Base-by-base conservation (phyloP, 1,139 yeast species). In the Candida neerlandica region DNA sequence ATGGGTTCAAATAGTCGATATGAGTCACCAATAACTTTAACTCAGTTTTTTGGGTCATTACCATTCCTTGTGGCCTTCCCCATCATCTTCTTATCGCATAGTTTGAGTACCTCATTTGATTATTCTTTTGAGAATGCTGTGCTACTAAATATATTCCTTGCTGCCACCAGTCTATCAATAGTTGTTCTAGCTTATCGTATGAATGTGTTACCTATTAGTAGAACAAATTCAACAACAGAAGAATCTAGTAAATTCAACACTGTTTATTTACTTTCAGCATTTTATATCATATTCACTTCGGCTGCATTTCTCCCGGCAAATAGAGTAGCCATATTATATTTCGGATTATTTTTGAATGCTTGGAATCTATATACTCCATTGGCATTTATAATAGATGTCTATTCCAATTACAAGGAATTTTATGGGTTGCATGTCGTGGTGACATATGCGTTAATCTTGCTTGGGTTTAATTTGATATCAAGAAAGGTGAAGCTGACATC, bases 61-160 rank as follows among this genome's bases (percentile, higher is more conserved):
- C 72, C 72, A 1, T 61, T 66, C 14, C 55, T 69, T 27, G 59
- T 63, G 37, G 68, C 71, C 4, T 59, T 64, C 42, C 66, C 71
- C 4, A 58, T 66, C 41, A 52, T 66, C 35, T 55, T 69, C 21
- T 51, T 68, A 45, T 59, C 70, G 29, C 57, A 60, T 37, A 50
- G 55, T 21, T 32, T 54, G n/a, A 49, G 50, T 23, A 38, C 43
- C 16, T 44, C 50, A 33, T 42, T 33, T 23, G 37, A 42, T 7
- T 32, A 40, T 12, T 19, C 44, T n/a, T 15, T 18, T 14, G 37
- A 21, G 26, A 47, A 32, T 34, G 39, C 43, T 5, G 27, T 48
- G 15, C 40, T 51, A 23, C 35, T 50, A 14, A 53, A 49, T 43
- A 15, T 49, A 14, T 53, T 53, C 33, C 16, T 48, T 30, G 29